Base-by-base conservation (phyloP, 345 rosid genomes). In the Excoecaria cochinchinensis region DNA sequence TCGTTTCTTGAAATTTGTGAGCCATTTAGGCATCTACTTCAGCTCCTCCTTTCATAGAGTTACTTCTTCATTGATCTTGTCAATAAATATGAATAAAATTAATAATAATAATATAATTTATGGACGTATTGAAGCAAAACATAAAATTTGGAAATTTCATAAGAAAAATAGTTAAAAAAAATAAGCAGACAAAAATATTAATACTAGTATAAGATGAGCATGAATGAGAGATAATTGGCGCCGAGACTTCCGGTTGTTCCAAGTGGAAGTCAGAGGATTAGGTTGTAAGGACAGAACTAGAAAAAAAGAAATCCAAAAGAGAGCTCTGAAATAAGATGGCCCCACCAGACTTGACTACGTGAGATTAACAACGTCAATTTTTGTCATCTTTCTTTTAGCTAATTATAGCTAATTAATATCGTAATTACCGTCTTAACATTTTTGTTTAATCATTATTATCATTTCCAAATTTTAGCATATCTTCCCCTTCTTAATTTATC, bases 231-330 rank as follows among this genome's bases (percentile, higher is more conserved):
- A 39, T 67, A 71, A 87, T 64, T 82, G 86, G 86, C 84, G 85
- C 87, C 88, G 87, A 70, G 81, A 80, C 69, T 72, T 19, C 85
- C 88, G 84, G 79, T 65, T 24, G 22, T 22, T 46, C 70, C 79
- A 21, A 64, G 70, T 64, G 68, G 82, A 82, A 70, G 85, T 87
- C 90, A 83, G 79, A 63, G 74, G 74, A 39, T 83, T 78, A 74
- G 86, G 87, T 78, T 51, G 79, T 8, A 15, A 53, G 6, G 68
- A 51, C 61, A 24, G 62, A 51, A 42, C 58, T 51, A 52, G 46
- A 12, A 44, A 58, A 17, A 59, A 47, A 38, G 4, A 44, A 15
- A n/a, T n/a, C n/a, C n/a, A 39, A 14, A 7, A 31, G 79, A 52
- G 78, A 84, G 73, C 70, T 76, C 74, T 8, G 48, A 10, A 44